Percentiles rank a stretch among this genome's conserved stretches.
These are phyloP conservation scores for Przewalskia tangutica DNA, from an alignment of 257 asterid species.

Conservation along the genomic window DNA sequence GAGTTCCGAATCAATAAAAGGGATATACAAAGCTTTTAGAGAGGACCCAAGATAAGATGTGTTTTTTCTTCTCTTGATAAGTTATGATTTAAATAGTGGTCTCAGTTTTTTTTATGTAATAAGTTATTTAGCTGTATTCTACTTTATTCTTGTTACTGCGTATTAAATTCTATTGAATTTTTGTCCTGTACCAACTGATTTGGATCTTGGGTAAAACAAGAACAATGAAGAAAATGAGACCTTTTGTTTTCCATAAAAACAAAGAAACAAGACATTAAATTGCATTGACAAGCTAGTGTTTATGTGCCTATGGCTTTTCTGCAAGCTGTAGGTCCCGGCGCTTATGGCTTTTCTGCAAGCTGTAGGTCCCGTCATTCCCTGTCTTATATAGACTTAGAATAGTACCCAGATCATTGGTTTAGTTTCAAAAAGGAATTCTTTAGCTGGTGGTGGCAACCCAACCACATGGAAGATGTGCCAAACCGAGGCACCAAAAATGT, in stretches of 20 bases:
- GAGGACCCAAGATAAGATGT: neutral
- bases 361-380: neutral
- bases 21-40: neutral
- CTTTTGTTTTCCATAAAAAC: neutral
- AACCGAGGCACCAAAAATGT: neutral
- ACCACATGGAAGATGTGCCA: neutral
- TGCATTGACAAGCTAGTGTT: neutral
- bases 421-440: neutral
- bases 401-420: neutral
- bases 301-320: neutral
- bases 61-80: neutral
- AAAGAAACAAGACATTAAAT: neutral
- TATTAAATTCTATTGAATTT: neutral
- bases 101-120: neutral
- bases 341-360: neutral
- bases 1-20: neutral
- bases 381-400: neutral
- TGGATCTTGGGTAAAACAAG: neutral
- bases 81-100: neutral
- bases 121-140: neutral
- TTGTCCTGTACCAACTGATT: neutral
- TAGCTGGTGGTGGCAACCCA: neutral
- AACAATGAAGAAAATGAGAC: neutral
- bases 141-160: neutral
- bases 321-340: neutral